Percentiles rank a stretch among this genome's conserved stretches.
Conservation (phyloP, 2,329 filamentous ascomycete genomes). For the Penicillium sp. region DNA sequence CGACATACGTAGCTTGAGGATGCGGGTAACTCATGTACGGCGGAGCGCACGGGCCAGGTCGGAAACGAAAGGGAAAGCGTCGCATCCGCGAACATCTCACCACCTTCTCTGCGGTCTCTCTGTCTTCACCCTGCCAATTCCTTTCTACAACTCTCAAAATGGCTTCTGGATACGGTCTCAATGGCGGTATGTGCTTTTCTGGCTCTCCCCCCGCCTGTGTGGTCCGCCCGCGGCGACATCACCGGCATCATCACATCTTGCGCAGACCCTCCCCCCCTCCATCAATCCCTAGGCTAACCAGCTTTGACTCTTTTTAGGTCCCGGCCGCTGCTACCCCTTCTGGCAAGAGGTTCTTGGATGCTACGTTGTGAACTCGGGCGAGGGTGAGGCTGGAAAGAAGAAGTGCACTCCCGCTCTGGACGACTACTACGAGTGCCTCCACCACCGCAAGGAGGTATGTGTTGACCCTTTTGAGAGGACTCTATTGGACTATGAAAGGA, state of each 20-base stretch:
- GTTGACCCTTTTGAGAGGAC: neutral
- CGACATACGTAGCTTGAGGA: slow-evolving; percentile 9
- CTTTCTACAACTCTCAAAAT: slow-evolving; percentile 36
- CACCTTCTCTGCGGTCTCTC: slow-evolving; percentile 24
- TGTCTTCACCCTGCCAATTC: slow-evolving; percentile 21
- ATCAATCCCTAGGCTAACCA: slow-evolving; percentile 25
- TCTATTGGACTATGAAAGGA: neutral
- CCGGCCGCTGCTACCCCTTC: slow-evolving; percentile 92
- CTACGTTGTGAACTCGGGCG: slow-evolving; percentile 89
- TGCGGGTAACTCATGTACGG: slow-evolving; percentile 27
- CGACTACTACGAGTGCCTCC: slow-evolving; percentile 98
- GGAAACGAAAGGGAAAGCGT: slow-evolving; percentile 34
- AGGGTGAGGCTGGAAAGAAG: slow-evolving; percentile 79
- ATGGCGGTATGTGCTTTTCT: slow-evolving; percentile 46
- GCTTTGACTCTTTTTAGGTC: slow-evolving; percentile 48
- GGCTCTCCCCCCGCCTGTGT: neutral
- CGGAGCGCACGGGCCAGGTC: slow-evolving; percentile 30
- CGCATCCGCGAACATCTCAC: slow-evolving; percentile 31
- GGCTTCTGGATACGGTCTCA: slow-evolving; percentile 57
- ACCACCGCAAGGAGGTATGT: slow-evolving; percentile 96
- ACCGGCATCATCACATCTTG: slow-evolving; percentile 17
- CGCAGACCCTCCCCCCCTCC: slow-evolving; percentile 15
- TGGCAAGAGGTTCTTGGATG: slow-evolving; percentile 99
- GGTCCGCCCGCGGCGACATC: slow-evolving; percentile 10
- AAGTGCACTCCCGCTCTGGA: slow-evolving; percentile 85